These are phyloP conservation scores for Tolypocladium capitatum DNA, from an alignment of 2,329 filamentous ascomycete species.

Conservation along the genomic window DNA sequence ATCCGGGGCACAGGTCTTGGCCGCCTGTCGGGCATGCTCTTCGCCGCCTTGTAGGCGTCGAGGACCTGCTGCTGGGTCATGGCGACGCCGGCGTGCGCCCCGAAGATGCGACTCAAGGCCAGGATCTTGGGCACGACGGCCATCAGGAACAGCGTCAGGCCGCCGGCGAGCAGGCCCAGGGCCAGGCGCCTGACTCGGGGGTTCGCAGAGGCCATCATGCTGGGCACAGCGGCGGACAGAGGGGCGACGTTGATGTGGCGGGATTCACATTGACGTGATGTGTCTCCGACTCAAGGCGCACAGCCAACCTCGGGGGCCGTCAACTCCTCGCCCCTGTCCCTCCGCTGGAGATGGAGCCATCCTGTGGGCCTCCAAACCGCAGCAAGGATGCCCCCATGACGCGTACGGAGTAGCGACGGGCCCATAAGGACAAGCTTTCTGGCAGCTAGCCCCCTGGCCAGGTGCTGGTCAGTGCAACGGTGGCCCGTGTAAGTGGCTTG, in stretches of 20 bases:
- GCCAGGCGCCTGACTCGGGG: not conserved
- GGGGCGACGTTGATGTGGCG: not conserved
- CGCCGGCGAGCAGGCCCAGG: not conserved
- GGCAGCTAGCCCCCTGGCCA: not conserved
- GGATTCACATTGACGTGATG: not conserved
- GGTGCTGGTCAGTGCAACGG: too few relatives aligned
- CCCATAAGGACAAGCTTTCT: not conserved
- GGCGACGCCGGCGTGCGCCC: conserved; percentile 1
- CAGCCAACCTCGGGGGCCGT: too few relatives aligned
- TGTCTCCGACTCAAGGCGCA: too few relatives aligned
- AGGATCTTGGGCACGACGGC: not conserved
- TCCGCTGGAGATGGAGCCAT: too few relatives aligned
- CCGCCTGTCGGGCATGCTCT: not conserved
- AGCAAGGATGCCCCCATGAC: not conserved
- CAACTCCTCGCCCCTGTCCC: too few relatives aligned
- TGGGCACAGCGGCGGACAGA: not conserved
- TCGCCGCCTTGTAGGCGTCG: not conserved
- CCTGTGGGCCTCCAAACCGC: not conserved
- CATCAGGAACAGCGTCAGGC: not conserved
- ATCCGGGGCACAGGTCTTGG: conserved; percentile 2
- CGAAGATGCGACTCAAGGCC: conserved; percentile 1
- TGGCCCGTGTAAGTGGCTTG: too few relatives aligned
- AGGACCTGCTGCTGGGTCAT: conserved; percentile 1
- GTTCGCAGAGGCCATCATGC: not conserved
- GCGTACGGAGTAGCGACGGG: too few relatives aligned